Evolutionary conservation across 164 flowering plant genomes (phyloP).

Genomic region (Annona squamosa): DNA sequence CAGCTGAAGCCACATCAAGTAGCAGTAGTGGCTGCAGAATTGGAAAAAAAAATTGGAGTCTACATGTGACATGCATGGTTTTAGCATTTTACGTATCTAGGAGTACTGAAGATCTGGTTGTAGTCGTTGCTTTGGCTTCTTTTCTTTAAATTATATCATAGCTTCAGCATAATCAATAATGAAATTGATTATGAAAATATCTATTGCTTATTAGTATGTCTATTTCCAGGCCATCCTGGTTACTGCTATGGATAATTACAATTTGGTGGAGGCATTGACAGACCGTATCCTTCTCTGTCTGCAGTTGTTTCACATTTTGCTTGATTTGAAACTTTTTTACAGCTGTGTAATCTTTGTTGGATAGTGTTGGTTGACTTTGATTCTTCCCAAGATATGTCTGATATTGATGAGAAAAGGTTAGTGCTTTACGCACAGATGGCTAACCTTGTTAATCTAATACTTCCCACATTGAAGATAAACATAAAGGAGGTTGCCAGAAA

Average conservation of each 20-base stretch:
- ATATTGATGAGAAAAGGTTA: slow-evolving; percentile 67
- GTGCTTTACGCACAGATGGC: slow-evolving; percentile 96
- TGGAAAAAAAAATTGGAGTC: too few species aligned
- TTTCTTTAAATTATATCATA: too few species aligned
- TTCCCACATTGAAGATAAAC: slow-evolving; percentile 54
- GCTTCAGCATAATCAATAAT: too few species aligned
- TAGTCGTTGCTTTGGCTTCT: too few species aligned
- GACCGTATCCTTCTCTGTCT: slow-evolving; percentile 68
- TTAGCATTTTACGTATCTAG: too few species aligned
- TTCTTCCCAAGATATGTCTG: slow-evolving; percentile 56
- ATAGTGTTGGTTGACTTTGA: slow-evolving; percentile 22
- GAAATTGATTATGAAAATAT: too few species aligned
- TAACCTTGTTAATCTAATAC: slow-evolving; percentile 72
- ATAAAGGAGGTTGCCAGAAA: slow-evolving; percentile 80
- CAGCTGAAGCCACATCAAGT: too few species aligned
- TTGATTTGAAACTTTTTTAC: too few species aligned
- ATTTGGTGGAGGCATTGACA: slow-evolving; percentile 70
- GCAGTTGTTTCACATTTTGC: slow-evolving; percentile 1
- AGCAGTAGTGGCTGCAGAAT: too few species aligned
- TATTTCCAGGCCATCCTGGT: slow-evolving; percentile 46
- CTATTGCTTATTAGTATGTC: slow-evolving; percentile 1
- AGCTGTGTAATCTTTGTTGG: not conserved
- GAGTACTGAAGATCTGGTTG: too few species aligned
- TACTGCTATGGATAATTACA: slow-evolving; percentile 59
- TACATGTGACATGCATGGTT: too few species aligned